Percentiles rank a stretch among this genome's conserved stretches.
phyloP scores from a whole-genome alignment of 1,139 yeast genomes.

The Zygoascus hellenicus region DNA sequence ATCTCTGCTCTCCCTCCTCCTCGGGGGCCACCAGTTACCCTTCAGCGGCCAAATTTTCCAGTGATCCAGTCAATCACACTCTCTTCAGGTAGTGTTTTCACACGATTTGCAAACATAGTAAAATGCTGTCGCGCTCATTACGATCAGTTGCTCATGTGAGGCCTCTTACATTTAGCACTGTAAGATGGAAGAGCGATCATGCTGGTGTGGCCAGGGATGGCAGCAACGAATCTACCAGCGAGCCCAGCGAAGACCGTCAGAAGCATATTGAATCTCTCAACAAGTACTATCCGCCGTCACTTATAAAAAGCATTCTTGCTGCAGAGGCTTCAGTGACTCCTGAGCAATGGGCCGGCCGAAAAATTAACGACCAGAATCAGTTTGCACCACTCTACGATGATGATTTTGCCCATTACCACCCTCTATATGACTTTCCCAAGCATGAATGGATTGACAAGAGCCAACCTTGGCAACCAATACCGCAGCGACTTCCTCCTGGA shows the following conservation, averaged over 20 bases:
- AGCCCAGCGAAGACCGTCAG: slow-evolving; percentile 23
- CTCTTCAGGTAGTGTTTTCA: too few species aligned
- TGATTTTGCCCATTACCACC: slow-evolving; percentile 52
- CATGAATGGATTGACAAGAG: slow-evolving; percentile 41
- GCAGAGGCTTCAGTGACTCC: slow-evolving; percentile 76
- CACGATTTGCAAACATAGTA: too few species aligned
- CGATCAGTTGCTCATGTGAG: too few species aligned
- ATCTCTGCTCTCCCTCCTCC: too few species aligned
- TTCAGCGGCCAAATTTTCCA: too few species aligned
- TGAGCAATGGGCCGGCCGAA: slow-evolving; percentile 42
- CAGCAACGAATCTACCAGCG: background rate
- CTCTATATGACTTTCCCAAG: slow-evolving; percentile 51
- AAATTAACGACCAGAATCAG: slow-evolving; percentile 36
- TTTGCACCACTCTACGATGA: slow-evolving; percentile 60
- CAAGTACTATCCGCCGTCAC: slow-evolving; percentile 69
- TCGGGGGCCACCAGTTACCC: too few species aligned
- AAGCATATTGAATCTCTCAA: slow-evolving; percentile 56
- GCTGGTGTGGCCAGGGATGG: too few species aligned
- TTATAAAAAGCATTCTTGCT: slow-evolving; percentile 71
- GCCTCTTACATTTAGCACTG: too few species aligned
- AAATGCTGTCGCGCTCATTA: too few species aligned
- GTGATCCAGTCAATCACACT: too few species aligned
- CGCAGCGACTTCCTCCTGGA: slow-evolving; percentile 39
- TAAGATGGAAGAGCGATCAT: too few species aligned
- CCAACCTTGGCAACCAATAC: slow-evolving; percentile 41